Percentiles rank a stretch among this genome's conserved stretches.
These are phyloP conservation scores for Ustilago tritici DNA, from an alignment of 1,284 basidiomycete genomes.

Conservation along the genomic window DNA sequence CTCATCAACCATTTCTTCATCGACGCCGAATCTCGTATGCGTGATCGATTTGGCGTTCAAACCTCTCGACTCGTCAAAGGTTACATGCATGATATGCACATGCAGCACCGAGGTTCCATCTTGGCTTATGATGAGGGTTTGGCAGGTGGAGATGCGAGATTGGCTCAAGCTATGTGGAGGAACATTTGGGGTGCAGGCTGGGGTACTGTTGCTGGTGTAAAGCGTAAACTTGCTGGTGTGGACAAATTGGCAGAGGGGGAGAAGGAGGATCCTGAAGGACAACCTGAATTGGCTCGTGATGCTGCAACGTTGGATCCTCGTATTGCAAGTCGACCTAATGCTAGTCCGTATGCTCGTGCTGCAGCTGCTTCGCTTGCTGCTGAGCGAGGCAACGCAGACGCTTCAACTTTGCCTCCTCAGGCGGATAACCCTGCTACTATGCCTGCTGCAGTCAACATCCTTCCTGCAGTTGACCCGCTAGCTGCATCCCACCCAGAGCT, in stretches of 20 bases:
- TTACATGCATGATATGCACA: slow-evolving; percentile 88
- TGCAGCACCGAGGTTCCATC: slow-evolving; percentile 89
- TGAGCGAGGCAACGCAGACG: slow-evolving; percentile 17
- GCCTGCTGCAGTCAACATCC: slow-evolving; percentile 16
- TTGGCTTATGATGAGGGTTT: slow-evolving; percentile 85
- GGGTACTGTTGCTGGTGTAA: slow-evolving; percentile 71
- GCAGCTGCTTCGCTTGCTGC: slow-evolving; percentile 38
- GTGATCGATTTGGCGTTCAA: slow-evolving; percentile 78
- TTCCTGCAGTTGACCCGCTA: slow-evolving; percentile 43
- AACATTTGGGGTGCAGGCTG: slow-evolving; percentile 79
- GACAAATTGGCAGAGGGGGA: slow-evolving; percentile 52
- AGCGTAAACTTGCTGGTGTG: slow-evolving; percentile 60
- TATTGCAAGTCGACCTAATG: slow-evolving; percentile 24
- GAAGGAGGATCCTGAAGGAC: slow-evolving; percentile 60
- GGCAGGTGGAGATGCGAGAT: slow-evolving; percentile 62
- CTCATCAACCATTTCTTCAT: slow-evolving; percentile 96
- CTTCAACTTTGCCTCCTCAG: slow-evolving; percentile 23
- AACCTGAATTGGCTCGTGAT: slow-evolving; percentile 72
- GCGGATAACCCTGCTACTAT: slow-evolving; percentile 34
- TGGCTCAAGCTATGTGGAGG: slow-evolving; percentile 90
- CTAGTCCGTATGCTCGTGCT: slow-evolving; percentile 41
- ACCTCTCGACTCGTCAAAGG: slow-evolving; percentile 83
- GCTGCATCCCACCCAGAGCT: slow-evolving; percentile 70
- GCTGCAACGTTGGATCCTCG: slow-evolving; percentile 49
- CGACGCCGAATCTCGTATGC: slow-evolving; percentile 90